Evolutionary conservation across 2,329 filamentous ascomycete species (phyloP).

Genomic region (Diaporthe nobilis): DNA sequence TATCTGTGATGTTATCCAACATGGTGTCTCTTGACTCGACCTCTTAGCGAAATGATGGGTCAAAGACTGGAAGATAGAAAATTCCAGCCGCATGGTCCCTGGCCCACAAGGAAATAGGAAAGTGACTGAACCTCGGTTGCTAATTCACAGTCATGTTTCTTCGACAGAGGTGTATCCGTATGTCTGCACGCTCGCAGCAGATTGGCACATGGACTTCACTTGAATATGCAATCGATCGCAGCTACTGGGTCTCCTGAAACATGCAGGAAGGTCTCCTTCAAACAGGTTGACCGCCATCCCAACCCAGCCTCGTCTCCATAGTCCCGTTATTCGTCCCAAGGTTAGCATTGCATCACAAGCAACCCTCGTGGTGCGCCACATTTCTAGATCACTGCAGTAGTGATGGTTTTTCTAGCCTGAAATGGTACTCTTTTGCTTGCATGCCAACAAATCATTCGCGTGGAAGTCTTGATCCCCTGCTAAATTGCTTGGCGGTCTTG

Average conservation of each 20-base stretch:
- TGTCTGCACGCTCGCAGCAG: not conserved
- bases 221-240: not conserved
- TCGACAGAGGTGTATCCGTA: not conserved
- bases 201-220: not conserved
- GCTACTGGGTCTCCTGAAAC: not conserved
- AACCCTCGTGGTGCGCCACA: not conserved
- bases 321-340: not conserved
- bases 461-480: not conserved
- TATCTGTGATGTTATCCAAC: not conserved
- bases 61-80: not conserved
- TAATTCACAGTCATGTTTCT: no score
- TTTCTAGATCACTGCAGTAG: not conserved
- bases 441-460: not conserved
- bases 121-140: not conserved
- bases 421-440: not conserved
- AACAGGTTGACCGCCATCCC: not conserved
- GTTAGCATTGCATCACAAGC: not conserved
- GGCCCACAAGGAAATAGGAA: not conserved
- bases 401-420: no score
- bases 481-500: not conserved
- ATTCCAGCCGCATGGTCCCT: not conserved
- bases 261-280: not conserved
- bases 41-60: no score
- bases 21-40: not conserved
- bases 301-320: not conserved